Evolutionary conservation across 345 rosid genomes (phyloP).

Genomic region (Salix dunnii): DNA sequence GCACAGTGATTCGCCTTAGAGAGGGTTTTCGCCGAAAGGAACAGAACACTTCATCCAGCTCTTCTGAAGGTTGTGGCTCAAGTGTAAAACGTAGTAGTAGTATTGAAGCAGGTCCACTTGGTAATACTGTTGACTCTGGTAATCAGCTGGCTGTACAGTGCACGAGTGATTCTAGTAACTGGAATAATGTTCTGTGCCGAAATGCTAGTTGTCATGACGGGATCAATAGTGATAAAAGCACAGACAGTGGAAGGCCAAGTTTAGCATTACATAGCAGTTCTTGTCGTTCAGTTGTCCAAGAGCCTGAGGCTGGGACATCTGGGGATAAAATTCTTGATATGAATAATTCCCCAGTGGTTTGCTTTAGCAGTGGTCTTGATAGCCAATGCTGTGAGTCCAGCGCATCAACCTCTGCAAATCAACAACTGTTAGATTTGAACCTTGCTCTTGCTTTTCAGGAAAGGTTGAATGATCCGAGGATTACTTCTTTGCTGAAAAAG

Average conservation of each 20-base stretch:
- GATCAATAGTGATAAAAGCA: constrained; percentile 81
- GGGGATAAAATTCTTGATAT: constrained; percentile 65
- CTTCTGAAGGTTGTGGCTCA: constrained; percentile 99
- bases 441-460: constrained; percentile 87
- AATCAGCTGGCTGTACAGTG: constrained; percentile 43
- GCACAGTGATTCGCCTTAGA: constrained; percentile 94
- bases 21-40: constrained; percentile 96
- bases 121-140: constrained; percentile 57
- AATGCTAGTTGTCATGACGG: constrained; percentile 79
- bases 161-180: constrained; percentile 46
- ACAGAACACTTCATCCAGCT: constrained; percentile 84
- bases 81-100: constrained; percentile 91
- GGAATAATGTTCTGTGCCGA: constrained; percentile 55
- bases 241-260: constrained; percentile 97
- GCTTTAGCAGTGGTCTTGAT: constrained; percentile 86
- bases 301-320: constrained; percentile 71
- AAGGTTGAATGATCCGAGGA: constrained; percentile 81
- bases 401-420: constrained; percentile 76
- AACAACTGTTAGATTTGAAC: constrained; percentile 78
- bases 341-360: constrained; percentile 48
- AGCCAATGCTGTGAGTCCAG: constrained; percentile 97
- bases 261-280: constrained; percentile 82
- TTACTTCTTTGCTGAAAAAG: constrained; percentile 78
- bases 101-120: constrained; percentile 70
- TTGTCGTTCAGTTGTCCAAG: constrained; percentile 81